Base-by-base conservation (phyloP, 2,329 filamentous ascomycete genomes). In the Penicillium sp. region DNA sequence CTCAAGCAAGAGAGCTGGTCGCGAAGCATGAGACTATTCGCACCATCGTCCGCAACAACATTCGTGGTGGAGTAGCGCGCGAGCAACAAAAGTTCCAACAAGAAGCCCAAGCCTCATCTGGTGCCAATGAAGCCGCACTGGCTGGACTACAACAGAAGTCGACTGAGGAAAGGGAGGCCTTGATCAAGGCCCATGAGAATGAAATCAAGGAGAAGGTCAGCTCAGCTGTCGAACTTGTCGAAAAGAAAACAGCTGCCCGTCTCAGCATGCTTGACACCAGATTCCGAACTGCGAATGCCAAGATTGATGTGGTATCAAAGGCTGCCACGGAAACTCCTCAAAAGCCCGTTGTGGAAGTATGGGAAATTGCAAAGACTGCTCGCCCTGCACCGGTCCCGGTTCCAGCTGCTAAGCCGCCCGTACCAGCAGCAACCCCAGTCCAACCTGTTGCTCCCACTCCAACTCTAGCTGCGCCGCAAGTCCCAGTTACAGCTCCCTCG, bases 261-360 rank as follows among this genome's bases (percentile, higher is more conserved):
- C 81, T 93, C 62, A 93, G 91, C 71, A 89, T 96, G 86, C 80
- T 86, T 6, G 88, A 93, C 65, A 90, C 88, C 66, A 86, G 88
- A 70, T 77, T 82, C 47, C 85, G 83, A 61, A 77, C 79, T 9
- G 85, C 87, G 0, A 81, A 82, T 50, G 89, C 88, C 5, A 96
- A 94, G 77, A 77, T 96, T 33, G 83, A 84, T 1, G 85, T 94
- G 1, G 89, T 97, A 4, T 84, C 92, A 68, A 89, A 86, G 47
- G 93, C 93, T 13, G 91, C 89, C 0, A 83, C 82, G n/a, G 89
- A 96, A 48, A 97, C 93, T 0, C 93, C 93, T 0, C 82, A 93
- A 67, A 87, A 86, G 70, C 86, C 92, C 0, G 91, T 97, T 4
- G 84, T 80, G 10, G 92, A 97, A 74, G 93, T 97, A 0, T 97